Base-by-base conservation (phyloP, 179 eudicot species). In the Monotropa hypopitys region DNA sequence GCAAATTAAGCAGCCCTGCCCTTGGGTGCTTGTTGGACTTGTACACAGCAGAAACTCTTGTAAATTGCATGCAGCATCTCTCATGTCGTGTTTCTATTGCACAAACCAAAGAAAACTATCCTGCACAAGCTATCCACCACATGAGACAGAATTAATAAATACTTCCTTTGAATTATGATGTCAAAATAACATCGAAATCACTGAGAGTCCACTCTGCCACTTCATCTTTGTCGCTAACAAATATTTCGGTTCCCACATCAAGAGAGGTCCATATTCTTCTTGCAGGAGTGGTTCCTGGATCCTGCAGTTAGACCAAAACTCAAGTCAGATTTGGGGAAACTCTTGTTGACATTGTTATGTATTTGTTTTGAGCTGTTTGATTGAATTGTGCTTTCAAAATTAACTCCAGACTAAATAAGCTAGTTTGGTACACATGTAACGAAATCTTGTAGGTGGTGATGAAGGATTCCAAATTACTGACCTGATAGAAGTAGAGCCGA, bases 141-240 rank as follows among this genome's bases (percentile, higher is more conserved):
- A 13, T 38, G 40, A 38, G 38, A 61, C 38, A 30, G 30, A 28
- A 28, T 30, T 28, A 61, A 61, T 28, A 61, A 61, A 30, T 28
- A 13, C 28, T 61, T 61, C 13, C 7, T 16, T 20, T 49, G 43
- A 50, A n/a, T 30, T 28, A 38, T 69, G 46, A 85, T 77, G 38
- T 61, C 30, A 61, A 61, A 42, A 87, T 75, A 72, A 91, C 85
- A 80, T 91, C 84, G 35, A 89, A 91, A 81, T 91, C 87, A 51
- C 86, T 85, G 3, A 91, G 80, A 12, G 93, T 87, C 93, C 93
- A 91, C 78, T 91, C 90, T 45, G 81, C 85, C 38, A 85, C 84
- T 79, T 78, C 84, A 81, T 79, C 75, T 4, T 85, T 79, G 69
- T 84, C 86, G 66, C 79, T 84, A 11, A 61, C 67, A 23, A 68